Evolutionary conservation across 352 stramenopile genomes (phyloP).

Genomic region (Phytophthora pini): DNA sequence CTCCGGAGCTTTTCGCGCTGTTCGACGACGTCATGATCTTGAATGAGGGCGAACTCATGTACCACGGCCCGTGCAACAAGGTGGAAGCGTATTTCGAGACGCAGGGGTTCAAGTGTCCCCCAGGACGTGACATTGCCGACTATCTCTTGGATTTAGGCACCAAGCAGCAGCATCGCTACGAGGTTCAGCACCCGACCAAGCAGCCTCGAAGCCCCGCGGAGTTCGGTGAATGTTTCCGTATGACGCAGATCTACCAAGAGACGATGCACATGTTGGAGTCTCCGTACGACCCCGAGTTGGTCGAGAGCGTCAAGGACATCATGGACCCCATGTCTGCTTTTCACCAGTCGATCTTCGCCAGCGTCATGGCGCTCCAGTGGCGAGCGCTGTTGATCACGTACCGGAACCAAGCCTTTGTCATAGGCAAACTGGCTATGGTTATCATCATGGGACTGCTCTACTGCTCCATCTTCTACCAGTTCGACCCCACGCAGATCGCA

Average conservation of each 20-base stretch:
- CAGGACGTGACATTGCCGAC: conserved; percentile 33
- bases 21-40: conserved; percentile 27
- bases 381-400: conserved; percentile 69
- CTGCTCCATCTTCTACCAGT: conserved; percentile 28
- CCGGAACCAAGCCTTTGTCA: conserved; percentile 47
- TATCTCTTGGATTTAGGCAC: conserved; percentile 44
- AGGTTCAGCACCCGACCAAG: conserved; percentile 9
- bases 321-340: conserved; percentile 40
- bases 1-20: conserved; percentile 14
- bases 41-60: conserved; percentile 24
- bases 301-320: conserved; percentile 27
- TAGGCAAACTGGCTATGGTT: conserved; percentile 44
- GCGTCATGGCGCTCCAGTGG: conserved; percentile 29
- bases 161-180: conserved; percentile 30
- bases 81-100: conserved; percentile 42
- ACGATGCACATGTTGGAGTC: conserved; percentile 11
- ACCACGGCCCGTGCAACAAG: conserved; percentile 31
- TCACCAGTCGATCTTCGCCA: conserved; percentile 36
- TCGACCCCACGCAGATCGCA: conserved; percentile 23
- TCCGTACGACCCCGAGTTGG: conserved; percentile 22
- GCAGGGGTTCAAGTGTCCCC: conserved; percentile 37
- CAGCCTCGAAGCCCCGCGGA: conserved; percentile 23
- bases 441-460: conserved; percentile 51
- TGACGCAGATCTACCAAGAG: conserved; percentile 22
- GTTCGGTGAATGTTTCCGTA: conserved; percentile 42